These are phyloP conservation scores for Platanthera zijinensis DNA, from an alignment of 106 monocot genomes.

Conservation along the genomic window DNA sequence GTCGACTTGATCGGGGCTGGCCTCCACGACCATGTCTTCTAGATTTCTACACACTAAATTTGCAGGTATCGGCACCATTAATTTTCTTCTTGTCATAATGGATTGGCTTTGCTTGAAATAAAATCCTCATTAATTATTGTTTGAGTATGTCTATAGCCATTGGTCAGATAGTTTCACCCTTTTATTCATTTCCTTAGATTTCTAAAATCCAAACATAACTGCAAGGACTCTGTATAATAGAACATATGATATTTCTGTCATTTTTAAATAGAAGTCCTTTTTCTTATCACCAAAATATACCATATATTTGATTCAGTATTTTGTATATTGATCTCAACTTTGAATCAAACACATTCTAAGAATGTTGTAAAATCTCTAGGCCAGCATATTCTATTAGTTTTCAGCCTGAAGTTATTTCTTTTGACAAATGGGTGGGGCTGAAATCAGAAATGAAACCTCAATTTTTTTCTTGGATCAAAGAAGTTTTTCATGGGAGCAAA, in stretches of 20 bases:
- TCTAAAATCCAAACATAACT: not conserved
- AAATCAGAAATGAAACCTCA: slow-evolving; percentile 43
- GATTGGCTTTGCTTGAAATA: no score
- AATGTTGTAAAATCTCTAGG: slow-evolving; percentile 22
- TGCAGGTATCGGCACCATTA: not conserved
- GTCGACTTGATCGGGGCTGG: no score
- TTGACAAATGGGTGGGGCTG: slow-evolving; percentile 63
- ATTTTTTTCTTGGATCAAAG: slow-evolving; percentile 75
- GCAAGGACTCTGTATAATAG: not conserved
- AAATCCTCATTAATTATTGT: no score
- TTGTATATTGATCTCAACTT: not conserved
- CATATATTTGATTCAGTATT: not conserved
- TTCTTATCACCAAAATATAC: no score
- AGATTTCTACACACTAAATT: not conserved
- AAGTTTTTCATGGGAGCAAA: slow-evolving; percentile 55
- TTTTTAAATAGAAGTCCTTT: no score
- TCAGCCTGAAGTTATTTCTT: slow-evolving; percentile 69
- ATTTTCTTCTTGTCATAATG: not conserved
- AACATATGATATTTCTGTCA: no score
- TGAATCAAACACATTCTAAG: not conserved
- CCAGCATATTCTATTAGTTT: slow-evolving; percentile 43
- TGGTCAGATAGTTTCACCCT: no score
- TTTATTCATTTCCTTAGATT: no score
- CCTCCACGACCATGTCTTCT: no score
- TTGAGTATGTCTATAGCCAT: no score